Percentiles rank a stretch among this genome's conserved stretches.
These are phyloP conservation scores for Spathaspora sp. DNA, from an alignment of 1,139 yeast genomes.

Conservation along the genomic window DNA sequence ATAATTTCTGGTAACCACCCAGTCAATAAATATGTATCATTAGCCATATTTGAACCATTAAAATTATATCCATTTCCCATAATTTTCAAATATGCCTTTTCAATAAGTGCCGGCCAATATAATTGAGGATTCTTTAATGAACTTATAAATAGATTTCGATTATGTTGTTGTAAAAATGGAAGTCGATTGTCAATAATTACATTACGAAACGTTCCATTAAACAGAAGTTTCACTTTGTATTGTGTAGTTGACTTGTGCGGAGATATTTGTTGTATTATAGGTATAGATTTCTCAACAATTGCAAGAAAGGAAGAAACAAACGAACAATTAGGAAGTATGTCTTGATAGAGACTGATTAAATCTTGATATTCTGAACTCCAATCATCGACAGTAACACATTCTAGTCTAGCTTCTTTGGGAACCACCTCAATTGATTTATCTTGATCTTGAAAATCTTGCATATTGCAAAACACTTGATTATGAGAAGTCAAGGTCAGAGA, in stretches of 20 bases:
- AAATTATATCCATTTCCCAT: conserved; percentile 63
- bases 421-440: conserved; percentile 12
- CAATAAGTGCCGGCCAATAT: conserved; percentile 72
- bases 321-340: conserved; percentile 69
- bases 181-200: conserved; percentile 52
- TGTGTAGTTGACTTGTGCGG: conserved; percentile 29
- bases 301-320: conserved; percentile 67
- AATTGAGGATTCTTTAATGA: conserved; percentile 41
- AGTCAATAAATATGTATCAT: conserved; percentile 64
- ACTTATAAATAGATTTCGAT: conserved; percentile 30
- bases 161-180: conserved; percentile 21
- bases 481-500: conserved; percentile 16
- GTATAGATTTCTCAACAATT: conserved; percentile 22
- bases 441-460: conserved; percentile 2
- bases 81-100: conserved; percentile 70
- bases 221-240: conserved; percentile 35
- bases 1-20: conserved; percentile 78
- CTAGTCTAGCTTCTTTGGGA: conserved; percentile 20
- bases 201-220: conserved; percentile 61
- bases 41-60: conserved; percentile 75
- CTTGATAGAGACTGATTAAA: conserved; percentile 45
- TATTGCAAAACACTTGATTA: conserved; percentile 11
- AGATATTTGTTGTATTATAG: conserved; percentile 17
- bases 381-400: conserved; percentile 14
- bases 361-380: conserved; percentile 20